phyloP scores from a whole-genome alignment of 2,329 filamentous ascomycete species.

The Xylaria sp. region DNA sequence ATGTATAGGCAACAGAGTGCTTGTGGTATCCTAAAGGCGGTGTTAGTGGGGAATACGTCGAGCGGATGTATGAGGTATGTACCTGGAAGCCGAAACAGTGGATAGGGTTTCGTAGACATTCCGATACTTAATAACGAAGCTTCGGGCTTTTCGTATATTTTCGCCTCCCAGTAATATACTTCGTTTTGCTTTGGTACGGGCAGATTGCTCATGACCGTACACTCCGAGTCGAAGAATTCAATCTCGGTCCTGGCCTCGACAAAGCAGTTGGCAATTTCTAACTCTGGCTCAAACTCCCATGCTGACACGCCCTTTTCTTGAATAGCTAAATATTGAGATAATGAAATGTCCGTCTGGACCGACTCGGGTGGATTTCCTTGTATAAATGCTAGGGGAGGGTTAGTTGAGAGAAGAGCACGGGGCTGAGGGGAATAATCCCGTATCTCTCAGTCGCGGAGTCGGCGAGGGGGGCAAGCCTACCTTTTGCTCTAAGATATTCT shows the following conservation, averaged over 20 bases:
- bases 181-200: slow-evolving; percentile 99
- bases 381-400: slow-evolving; percentile 76
- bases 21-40: slow-evolving; percentile 82
- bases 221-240: slow-evolving; percentile 98
- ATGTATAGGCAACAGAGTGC: slow-evolving; percentile 90
- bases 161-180: slow-evolving; percentile 99
- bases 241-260: slow-evolving; percentile 97
- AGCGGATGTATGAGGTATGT: slow-evolving; percentile 51
- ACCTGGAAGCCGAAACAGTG: slow-evolving; percentile 93
- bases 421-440: background rate
- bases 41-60: slow-evolving; percentile 23
- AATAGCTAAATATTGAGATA: slow-evolving; percentile 97
- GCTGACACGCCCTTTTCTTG: slow-evolving; percentile 99
- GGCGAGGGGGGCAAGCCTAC: slow-evolving; percentile 61
- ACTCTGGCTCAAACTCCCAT: slow-evolving; percentile 99
- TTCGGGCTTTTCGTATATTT: slow-evolving; percentile 98
- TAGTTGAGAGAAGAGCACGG: background rate
- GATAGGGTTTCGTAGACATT: slow-evolving; percentile 96
- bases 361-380: slow-evolving; percentile 96
- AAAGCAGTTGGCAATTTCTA: slow-evolving; percentile 99
- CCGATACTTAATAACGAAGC: slow-evolving; percentile 88
- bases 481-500: slow-evolving; percentile 95
- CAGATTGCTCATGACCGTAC: slow-evolving; percentile 95
- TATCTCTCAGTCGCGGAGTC: slow-evolving; percentile 18
- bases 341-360: slow-evolving; percentile 92